Percentiles rank a stretch among this genome's conserved stretches.
These are phyloP conservation scores for Berberis vulgaris DNA, from an alignment of 164 flowering plant species.

Conservation along the genomic window DNA sequence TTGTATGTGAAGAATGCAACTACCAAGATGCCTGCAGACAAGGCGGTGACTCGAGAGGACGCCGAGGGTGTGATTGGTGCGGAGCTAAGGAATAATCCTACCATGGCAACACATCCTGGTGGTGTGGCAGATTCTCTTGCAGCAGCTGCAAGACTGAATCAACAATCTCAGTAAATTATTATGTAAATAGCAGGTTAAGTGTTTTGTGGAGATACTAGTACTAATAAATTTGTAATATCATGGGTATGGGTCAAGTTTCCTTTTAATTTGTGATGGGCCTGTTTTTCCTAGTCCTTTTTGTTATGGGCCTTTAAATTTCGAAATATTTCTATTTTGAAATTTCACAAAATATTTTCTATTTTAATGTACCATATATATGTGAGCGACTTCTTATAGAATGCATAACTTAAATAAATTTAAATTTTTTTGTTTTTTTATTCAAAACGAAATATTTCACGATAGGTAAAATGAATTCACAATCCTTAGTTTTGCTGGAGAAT, in stretches of 20 bases:
- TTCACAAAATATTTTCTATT: too few species aligned
- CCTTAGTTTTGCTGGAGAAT: too few species aligned
- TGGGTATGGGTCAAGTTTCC: neutral
- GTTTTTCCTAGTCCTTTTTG: neutral
- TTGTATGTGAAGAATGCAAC: slow-evolving; percentile 34
- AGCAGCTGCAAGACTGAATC: slow-evolving; percentile 64
- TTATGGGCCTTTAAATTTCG: too few species aligned
- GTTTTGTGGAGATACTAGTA: neutral
- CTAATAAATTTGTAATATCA: neutral
- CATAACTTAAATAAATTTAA: too few species aligned
- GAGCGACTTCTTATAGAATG: too few species aligned
- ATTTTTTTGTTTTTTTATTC: too few species aligned
- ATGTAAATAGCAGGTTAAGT: too few species aligned
- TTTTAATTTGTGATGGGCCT: neutral
- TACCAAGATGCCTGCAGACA: slow-evolving; percentile 37
- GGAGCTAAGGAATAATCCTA: slow-evolving; percentile 53
- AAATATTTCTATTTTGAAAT: too few species aligned
- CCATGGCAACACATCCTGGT: slow-evolving; percentile 43
- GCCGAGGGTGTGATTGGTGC: slow-evolving; percentile 61
- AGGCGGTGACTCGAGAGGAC: slow-evolving; percentile 39
- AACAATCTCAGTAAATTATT: slow-evolving; percentile 1
- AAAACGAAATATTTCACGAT: too few species aligned
- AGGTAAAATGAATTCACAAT: too few species aligned
- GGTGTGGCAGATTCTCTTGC: slow-evolving; percentile 64
- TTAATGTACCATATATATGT: too few species aligned